phyloP scores from a whole-genome alignment of 2,329 filamentous ascomycete species.

The Cordyceps fumosorosea region DNA sequence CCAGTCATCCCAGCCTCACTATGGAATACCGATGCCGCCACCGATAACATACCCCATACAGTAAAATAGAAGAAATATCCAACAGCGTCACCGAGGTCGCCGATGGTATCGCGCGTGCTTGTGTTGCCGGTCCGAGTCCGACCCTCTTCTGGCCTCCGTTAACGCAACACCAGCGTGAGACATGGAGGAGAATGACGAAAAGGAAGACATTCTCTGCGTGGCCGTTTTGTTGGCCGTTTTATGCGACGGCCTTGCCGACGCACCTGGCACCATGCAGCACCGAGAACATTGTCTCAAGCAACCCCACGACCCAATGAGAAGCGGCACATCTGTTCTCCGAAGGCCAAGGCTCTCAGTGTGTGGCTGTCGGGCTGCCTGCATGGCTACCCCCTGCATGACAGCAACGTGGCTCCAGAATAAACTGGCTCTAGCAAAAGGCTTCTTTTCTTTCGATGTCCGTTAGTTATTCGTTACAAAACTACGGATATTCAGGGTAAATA shows the following conservation, averaged over 20 bases:
- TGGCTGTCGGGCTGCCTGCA: background rate
- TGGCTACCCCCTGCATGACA: slow-evolving; percentile 1
- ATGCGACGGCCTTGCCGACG: slow-evolving; percentile 11
- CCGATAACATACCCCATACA: too few relatives aligned
- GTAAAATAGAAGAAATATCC: too few relatives aligned
- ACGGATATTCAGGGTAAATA: background rate
- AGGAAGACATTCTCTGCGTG: background rate
- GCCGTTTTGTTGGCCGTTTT: background rate
- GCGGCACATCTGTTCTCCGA: background rate
- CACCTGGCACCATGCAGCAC: background rate
- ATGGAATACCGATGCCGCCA: too few relatives aligned
- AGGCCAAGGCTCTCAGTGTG: background rate
- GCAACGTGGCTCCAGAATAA: background rate
- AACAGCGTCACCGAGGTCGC: background rate
- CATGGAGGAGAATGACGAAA: background rate
- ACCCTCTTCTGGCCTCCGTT: too few relatives aligned
- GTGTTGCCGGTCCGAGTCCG: background rate
- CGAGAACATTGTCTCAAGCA: slow-evolving; percentile 4
- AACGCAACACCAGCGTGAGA: background rate
- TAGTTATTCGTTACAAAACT: too few relatives aligned
- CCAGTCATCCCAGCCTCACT: slow-evolving; percentile 9
- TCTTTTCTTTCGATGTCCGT: background rate
- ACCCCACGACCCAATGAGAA: background rate
- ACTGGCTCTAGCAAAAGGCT: background rate
- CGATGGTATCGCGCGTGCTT: background rate